Base-by-base conservation (phyloP, 2,329 filamentous ascomycete genomes). In the Colletotrichum limetticola region DNA sequence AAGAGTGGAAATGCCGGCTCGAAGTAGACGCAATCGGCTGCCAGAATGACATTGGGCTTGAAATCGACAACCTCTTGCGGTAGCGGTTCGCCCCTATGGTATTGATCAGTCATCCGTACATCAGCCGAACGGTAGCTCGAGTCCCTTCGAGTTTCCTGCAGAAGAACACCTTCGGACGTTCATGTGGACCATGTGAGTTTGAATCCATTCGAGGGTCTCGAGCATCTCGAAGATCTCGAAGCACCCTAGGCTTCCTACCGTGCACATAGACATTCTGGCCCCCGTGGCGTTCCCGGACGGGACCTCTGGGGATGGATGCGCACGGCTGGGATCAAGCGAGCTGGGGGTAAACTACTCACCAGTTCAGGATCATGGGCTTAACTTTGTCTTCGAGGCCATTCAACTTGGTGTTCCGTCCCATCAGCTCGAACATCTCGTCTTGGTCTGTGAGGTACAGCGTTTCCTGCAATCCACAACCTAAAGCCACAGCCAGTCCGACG, bases 21-120 rank as follows among this genome's bases (percentile, higher is more conserved):
- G 82, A 97, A 97, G 85, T 98, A 99, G 61, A 98, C 95, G 83
- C 96, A 98, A 82, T 98, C 97, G 53, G 95, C 96, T 4, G 97
- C 97, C n/a, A 98, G 88, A 68, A 99, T 91, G 68, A 98, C 87
- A 78, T 95, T 91, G 22, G 95, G 94, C 74, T 89, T 89, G 76
- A 87, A 86, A 67, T 86, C 83, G 65, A 86, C 76, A 56, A 92
- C 84, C 56, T 85, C 82, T 55, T 84, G 81, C 49, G 90, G 86
- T 58, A 93, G 84, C 65, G 89, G 84, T 75, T 92, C 87, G 70
- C 91, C 91, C 91, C 91, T 92, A 59, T 46, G 55, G 66, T 46
- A 24, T 32, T 30, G n/a, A 61, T 73, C 37, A 73, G 71, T 65
- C 60, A 66, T 37, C 57, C 26, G 19, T 60, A 62, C 57, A 72